These are phyloP conservation scores for Yamadazyma endophytica DNA, from an alignment of 805 yeast genomes.

Conservation along the genomic window DNA sequence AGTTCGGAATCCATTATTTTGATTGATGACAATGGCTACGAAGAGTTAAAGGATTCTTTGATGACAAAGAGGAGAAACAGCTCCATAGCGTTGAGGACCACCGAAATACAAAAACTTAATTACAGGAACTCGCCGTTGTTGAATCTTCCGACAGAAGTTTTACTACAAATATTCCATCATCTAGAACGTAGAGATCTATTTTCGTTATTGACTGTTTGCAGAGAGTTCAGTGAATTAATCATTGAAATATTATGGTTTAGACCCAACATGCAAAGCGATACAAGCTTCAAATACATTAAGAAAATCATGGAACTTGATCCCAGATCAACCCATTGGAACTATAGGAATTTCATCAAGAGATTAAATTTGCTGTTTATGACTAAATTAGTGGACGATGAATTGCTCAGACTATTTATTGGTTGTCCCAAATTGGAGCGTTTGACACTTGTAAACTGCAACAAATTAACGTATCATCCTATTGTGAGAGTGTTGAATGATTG, in stretches of 20 bases:
- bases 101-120: constrained; percentile 20
- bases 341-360: constrained; percentile 66
- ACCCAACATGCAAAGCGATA: constrained; percentile 59
- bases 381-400: constrained; percentile 58
- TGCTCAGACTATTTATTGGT: constrained; percentile 56
- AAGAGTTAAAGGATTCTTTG: constrained; percentile 32
- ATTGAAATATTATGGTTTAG: constrained; percentile 86
- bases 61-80: constrained; percentile 23
- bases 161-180: constrained; percentile 63
- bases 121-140: constrained; percentile 36
- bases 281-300: constrained; percentile 49
- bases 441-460: constrained; percentile 76
- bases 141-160: constrained; percentile 54
- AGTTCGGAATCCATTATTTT: not conserved
- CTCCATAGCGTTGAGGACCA: constrained; percentile 11
- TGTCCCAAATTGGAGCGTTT: constrained; percentile 80
- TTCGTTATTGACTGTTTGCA: constrained; percentile 67
- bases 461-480: constrained; percentile 58
- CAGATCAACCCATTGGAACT: constrained; percentile 57
- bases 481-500: constrained; percentile 61
- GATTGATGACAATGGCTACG: constrained; percentile 21
- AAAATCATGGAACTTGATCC: constrained; percentile 50
- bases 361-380: constrained; percentile 77
- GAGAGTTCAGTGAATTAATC: constrained; percentile 72
- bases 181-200: constrained; percentile 60